Percentiles rank a stretch among this genome's conserved stretches.
These are phyloP conservation scores for Globisporangium heterothallicum DNA, from an alignment of 352 stramenopile species.

Conservation along the genomic window DNA sequence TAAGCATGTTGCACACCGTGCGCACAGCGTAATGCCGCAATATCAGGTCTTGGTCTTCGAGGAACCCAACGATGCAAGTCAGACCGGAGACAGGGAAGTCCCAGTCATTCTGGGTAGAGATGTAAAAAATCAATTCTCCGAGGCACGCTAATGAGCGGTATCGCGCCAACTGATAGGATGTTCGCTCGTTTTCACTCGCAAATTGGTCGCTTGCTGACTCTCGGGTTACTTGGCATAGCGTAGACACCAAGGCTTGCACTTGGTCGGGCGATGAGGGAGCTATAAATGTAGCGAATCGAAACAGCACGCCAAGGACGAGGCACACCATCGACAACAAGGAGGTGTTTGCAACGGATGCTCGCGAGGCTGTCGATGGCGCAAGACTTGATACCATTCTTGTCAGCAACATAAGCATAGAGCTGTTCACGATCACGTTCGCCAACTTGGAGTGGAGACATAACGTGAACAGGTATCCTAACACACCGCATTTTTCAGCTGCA, in stretches of 20 bases:
- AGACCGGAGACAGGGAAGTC: conserved; percentile 27
- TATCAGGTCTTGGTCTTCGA: conserved; percentile 37
- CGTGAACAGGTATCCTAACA: conserved; percentile 55
- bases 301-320: conserved; percentile 58
- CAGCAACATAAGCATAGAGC: conserved; percentile 61
- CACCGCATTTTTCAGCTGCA: conserved; percentile 30
- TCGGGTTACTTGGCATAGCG: conserved; percentile 22
- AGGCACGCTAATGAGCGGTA: conserved; percentile 37
- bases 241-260: conserved; percentile 38
- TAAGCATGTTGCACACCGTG: conserved; percentile 61
- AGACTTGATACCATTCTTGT: conserved; percentile 37
- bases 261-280: conserved; percentile 51
- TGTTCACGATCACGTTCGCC: conserved; percentile 81
- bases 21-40: conserved; percentile 52
- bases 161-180: conserved; percentile 2
- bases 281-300: conserved; percentile 71
- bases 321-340: conserved; percentile 35
- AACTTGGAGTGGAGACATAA: conserved; percentile 49
- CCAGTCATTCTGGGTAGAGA: conserved; percentile 50
- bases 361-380: neutral
- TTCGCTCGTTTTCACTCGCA: neutral
- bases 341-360: neutral
- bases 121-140: conserved; percentile 73
- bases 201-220: neutral
- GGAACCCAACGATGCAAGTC: conserved; percentile 23